Conservation (phyloP, 306 rosid genomes). For the Fagus sylvatica region DNA sequence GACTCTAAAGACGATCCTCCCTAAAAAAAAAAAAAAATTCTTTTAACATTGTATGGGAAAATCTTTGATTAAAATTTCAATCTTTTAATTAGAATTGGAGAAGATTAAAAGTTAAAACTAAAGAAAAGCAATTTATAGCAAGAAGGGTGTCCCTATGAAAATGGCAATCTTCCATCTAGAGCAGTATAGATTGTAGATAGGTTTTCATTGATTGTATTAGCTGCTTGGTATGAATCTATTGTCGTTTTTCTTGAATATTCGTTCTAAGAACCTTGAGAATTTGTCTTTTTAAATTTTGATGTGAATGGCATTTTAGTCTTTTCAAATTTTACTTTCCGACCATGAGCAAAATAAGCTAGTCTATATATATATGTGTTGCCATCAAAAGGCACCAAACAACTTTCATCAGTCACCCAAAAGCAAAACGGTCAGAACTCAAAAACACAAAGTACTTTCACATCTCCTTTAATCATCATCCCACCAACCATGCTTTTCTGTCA, state of each 20-base stretch:
- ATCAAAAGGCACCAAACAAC: slow-evolving; percentile 43
- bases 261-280: slow-evolving; percentile 22
- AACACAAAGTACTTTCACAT: slow-evolving; percentile 27
- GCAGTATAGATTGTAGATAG: neutral
- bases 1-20: no score
- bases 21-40: no score
- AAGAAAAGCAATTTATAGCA: no score
- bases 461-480: slow-evolving; percentile 31
- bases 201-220: neutral
- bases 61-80: no score
- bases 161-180: no score
- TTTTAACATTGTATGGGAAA: no score
- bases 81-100: no score
- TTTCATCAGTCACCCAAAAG: slow-evolving; percentile 46
- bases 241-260: slow-evolving; percentile 11
- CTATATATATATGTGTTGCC: slow-evolving; percentile 32
- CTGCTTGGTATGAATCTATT: no score
- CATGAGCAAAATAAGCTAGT: slow-evolving; percentile 10
- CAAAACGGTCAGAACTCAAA: slow-evolving; percentile 41
- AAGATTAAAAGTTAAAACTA: no score
- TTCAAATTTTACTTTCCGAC: slow-evolving; percentile 16
- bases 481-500: slow-evolving; percentile 6
- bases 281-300: slow-evolving; percentile 25
- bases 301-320: slow-evolving; percentile 27
- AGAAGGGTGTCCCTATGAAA: no score